Evolutionary conservation across 202 grass and related monocot species (phyloP), one percentile per base, ranked within the genome.

Genomic region (Digitaria exilis): DNA sequence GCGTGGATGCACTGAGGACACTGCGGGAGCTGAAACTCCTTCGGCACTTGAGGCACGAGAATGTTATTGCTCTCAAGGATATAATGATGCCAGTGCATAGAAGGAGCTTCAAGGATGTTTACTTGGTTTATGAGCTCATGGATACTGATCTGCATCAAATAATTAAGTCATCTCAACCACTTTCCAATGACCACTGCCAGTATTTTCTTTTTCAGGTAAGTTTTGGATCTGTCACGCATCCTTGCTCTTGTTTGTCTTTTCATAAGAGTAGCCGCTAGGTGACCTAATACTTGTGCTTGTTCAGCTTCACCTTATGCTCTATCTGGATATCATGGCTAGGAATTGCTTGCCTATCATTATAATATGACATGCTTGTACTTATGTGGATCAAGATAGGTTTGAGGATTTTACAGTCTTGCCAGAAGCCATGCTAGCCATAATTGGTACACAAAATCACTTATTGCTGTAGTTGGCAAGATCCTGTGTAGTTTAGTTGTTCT

Each of bases 71-170:
- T 5, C 58, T 97, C 7, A 97, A 97, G 76, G 95, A 97, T 26
- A 93, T 97, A 78, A 94, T 97, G 95, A 91, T 92, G 92, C 95
- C 92, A 1, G 82, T 84, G 19, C 72, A 97, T 22, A 89, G 91
- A 60, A 89, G 88, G 85, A 94, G 70, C 56, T 97, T 97, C 65
- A 94, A 92, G 75, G 95, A 97, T 69, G 95, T 94, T 1, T 97
- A 97, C 80, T 67, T 97, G 32, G 95, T 97, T 65, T 94, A 89
- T 54, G 95, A 97, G 69, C 90, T 97, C 59, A 97, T 97, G 95
- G 92, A 89, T 71, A 94, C 88, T 2, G 95, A 97, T 82, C 75
- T 97, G 51, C 90, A 94, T 78, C 95, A 97, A 63, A 92, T 97
- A 37, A 87, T 97, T 41, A 97, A 89, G 42, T 97, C 95, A 2